Percentiles rank a stretch among this genome's conserved stretches.
Conservation (phyloP, 2,329 filamentous ascomycete genomes). For the Dactylonectria estremocensis region DNA sequence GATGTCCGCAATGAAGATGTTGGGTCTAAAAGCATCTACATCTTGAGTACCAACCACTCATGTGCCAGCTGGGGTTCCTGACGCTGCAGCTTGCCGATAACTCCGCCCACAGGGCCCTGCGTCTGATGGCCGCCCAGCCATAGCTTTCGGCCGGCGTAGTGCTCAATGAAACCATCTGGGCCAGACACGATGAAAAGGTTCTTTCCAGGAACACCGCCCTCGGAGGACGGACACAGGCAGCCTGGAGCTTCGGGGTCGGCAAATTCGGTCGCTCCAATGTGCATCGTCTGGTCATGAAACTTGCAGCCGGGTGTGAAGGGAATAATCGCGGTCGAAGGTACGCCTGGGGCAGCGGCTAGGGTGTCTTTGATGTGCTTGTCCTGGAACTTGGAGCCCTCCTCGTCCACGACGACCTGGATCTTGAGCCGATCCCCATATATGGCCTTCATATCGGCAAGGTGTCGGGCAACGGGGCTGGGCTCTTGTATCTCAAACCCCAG, state of each 20-base stretch:
- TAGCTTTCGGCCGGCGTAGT: constrained; percentile 84
- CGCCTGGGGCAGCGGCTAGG: constrained; percentile 36
- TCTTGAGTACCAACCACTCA: constrained; percentile 69
- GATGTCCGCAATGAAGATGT: neutral
- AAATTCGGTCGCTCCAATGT: constrained; percentile 51
- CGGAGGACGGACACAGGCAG: constrained; percentile 46
- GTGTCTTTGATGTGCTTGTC: constrained; percentile 62
- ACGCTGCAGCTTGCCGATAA: constrained; percentile 73
- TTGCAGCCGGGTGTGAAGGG: constrained; percentile 44
- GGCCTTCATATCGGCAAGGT: constrained; percentile 75
- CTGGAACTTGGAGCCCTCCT: constrained; percentile 79
- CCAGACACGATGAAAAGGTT: constrained; percentile 89
- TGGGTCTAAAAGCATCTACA: constrained; percentile 52
- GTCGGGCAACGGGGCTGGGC: constrained; percentile 68
- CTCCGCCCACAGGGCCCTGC: constrained; percentile 81
- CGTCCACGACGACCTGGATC: constrained; percentile 86
- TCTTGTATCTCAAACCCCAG: constrained; percentile 40
- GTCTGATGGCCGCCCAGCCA: constrained; percentile 81
- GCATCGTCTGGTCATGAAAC: constrained; percentile 51
- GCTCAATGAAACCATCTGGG: constrained; percentile 88
- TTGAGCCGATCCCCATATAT: constrained; percentile 69
- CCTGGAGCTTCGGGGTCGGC: constrained; percentile 43
- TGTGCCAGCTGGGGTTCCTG: constrained; percentile 54
- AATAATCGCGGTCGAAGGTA: neutral
- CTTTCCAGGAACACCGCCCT: constrained; percentile 58